These are phyloP conservation scores for Magnolia changhungtana DNA, from an alignment of 164 flowering plant species.

Conservation along the genomic window DNA sequence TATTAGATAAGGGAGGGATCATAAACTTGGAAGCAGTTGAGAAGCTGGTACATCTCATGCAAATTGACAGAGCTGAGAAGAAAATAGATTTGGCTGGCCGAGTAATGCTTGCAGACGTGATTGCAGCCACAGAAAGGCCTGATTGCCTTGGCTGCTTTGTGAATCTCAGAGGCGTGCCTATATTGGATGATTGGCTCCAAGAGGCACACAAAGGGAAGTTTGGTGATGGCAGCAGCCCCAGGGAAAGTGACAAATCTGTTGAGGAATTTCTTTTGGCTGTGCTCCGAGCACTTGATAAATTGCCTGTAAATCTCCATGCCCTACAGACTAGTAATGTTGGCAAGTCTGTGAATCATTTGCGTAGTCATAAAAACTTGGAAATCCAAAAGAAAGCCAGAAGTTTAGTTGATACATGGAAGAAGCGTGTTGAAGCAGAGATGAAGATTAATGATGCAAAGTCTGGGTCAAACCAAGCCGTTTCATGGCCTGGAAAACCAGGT, in stretches of 20 bases:
- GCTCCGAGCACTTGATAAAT: slow-evolving; percentile 88
- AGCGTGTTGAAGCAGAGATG: slow-evolving; percentile 94
- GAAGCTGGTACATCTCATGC: slow-evolving; percentile 70
- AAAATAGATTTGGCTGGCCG: slow-evolving; percentile 64
- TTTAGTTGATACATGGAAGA: slow-evolving; percentile 97
- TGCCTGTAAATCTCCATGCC: slow-evolving; percentile 85
- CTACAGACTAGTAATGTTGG: slow-evolving; percentile 79
- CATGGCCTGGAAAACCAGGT: slow-evolving; percentile 59
- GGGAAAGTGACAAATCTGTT: slow-evolving; percentile 59
- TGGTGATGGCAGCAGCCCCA: slow-evolving; percentile 53
- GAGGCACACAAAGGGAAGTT: slow-evolving; percentile 79
- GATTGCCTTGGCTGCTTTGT: slow-evolving; percentile 82
- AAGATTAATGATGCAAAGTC: slow-evolving; percentile 73
- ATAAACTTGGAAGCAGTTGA: slow-evolving; percentile 69
- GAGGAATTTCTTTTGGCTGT: slow-evolving; percentile 81
- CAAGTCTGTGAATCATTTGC: slow-evolving; percentile 77
- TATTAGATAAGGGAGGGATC: slow-evolving; percentile 67
- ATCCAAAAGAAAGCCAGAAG: slow-evolving; percentile 65
- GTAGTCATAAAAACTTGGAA: slow-evolving; percentile 53
- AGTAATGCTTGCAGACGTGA: slow-evolving; percentile 64
- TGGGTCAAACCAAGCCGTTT: slow-evolving; percentile 46
- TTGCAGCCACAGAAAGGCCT: slow-evolving; percentile 65
- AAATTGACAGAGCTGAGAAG: slow-evolving; percentile 51
- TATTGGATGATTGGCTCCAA: slow-evolving; percentile 93
- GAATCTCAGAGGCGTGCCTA: slow-evolving; percentile 71